Evolutionary conservation across 306 rosid species (phyloP), one percentile per base, ranked within the genome.

Genomic region (Vicia villosa): DNA sequence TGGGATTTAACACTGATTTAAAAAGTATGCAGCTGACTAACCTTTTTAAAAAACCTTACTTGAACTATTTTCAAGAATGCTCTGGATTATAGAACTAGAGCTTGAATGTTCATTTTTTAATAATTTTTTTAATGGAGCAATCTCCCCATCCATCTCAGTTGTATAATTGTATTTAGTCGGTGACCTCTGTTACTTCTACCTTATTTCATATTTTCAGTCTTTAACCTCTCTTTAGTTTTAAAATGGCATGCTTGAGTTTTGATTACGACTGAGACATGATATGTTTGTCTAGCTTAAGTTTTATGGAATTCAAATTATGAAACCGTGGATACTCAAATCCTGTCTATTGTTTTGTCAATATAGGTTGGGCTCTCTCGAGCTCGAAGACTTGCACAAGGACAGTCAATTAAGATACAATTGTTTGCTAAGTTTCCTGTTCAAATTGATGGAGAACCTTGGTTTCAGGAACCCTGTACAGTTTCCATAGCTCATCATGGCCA

Each of bases 331-430:
- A 70, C 51, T 43, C 56, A 64, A 66, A 21, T 75, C 30, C 16
- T 76, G 49, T 24, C 42, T 30, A 21, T 56, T 51, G 49, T 59
- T 50, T 49, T 76, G 50, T 67, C 64, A 49, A 75, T 80, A 81
- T 80, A 95, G 97, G 97, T 91, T 49, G 99, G 97, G 32, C 99
- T 95, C 73, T 95, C 99, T 69, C 95, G 96, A 73, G 99, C 99
- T 77, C 86, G 95, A 57, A 86, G 99, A 74, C 96, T 95, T 62
- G 99, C 99, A 9, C 99, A 95, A 86, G 99, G 99, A 47, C 89
- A 85, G 79, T 83, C 87, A 56, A 91, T 95, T 70, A 91, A 86
- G 88, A 86, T 95, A 84, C 93, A 79, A 73, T 79, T 91, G 38
- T 87, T 71, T 83, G 90, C 95, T 24, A 69, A 83, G 63, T 79